Percentiles rank a stretch among this genome's conserved stretches.
phyloP scores from a whole-genome alignment of 306 rosid species.

The Senna tora region DNA sequence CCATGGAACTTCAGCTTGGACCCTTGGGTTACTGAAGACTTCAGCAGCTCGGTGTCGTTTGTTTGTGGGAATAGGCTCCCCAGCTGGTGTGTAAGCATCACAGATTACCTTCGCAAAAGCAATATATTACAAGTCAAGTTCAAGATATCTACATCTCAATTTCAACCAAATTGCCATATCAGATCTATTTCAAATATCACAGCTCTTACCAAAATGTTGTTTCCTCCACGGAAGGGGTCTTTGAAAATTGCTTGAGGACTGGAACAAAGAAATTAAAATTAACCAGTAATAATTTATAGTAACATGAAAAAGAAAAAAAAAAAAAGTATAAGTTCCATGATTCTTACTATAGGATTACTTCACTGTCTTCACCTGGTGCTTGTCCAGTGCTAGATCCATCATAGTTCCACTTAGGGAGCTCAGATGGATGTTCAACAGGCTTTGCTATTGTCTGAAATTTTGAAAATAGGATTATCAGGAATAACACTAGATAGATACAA shows the following conservation, averaged over 20 bases:
- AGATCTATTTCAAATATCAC: conserved; percentile 29
- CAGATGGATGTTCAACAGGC: conserved; percentile 94
- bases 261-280: conserved; percentile 34
- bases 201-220: conserved; percentile 87
- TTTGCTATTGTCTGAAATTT: conserved; percentile 76
- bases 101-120: conserved; percentile 74
- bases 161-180: conserved; percentile 31
- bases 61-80: conserved; percentile 97
- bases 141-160: conserved; percentile 30
- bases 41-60: conserved; percentile 89
- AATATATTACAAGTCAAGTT: conserved; percentile 35
- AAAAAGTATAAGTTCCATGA: conserved; percentile 33
- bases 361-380: conserved; percentile 99
- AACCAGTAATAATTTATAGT: conserved; percentile 17
- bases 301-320: conserved; percentile 6
- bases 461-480: conserved; percentile 26
- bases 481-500: conserved; percentile 28
- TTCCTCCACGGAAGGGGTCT: conserved; percentile 99
- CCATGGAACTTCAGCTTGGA: conserved; percentile 86
- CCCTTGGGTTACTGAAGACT: conserved; percentile 79
- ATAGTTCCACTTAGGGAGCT: conserved; percentile 98
- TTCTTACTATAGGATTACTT: conserved; percentile 97
- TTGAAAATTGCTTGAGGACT: conserved; percentile 97
- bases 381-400: conserved; percentile 99
- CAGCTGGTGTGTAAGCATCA: conserved; percentile 85